Base-by-base conservation (phyloP, 106 monocot species). In the Apostasia shenzhenica region DNA sequence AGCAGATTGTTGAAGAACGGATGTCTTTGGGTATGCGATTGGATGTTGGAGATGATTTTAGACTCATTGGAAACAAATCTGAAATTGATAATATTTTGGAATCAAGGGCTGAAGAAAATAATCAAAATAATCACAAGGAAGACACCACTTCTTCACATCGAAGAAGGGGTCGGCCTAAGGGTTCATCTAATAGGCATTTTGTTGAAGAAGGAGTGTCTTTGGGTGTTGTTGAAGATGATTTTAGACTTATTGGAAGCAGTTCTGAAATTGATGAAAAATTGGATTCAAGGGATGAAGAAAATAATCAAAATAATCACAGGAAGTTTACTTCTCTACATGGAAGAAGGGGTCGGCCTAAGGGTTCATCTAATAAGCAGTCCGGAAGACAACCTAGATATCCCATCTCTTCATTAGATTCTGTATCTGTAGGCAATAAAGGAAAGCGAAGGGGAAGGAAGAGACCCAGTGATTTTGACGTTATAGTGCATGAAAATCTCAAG, bases 281-380 rank as follows among this genome's bases (percentile, higher is more conserved):
- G n/a, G 45, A 45, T 62, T 62, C 62, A 62, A 43, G 4, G 12
- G 3, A 9, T 1, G 44, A 62, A 62, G 62, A 62, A 40, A 62
- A 45, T 13, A 62, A 2, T 42, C 62, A 62, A 45, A 62, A 45
- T 43, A 62, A 6, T 62, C 12, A 62, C 11, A 13, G 8, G 1
- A 42, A 62, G 12, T 26, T 26, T 26, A 26, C 26, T 26, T 26
- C 26, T 26, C 10, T 4, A 37, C 3, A 10, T 59, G 40, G 9
- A 9, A 62, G 13, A 62, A 62, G 62, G 62, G 45, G 62, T 3
- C 42, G 62, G 44, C 62, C 62, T 42, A 8, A 44, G 62, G 13
- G 44, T 43, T 45, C 41, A 40, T 60, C 12, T 40, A n/a, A 44
- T 43, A 50, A 8, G 50, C 4, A 8, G 50, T 4, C 6, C 8